Conservation (phyloP, 208 protist genomes). For the Leishmania arabica region DNA sequence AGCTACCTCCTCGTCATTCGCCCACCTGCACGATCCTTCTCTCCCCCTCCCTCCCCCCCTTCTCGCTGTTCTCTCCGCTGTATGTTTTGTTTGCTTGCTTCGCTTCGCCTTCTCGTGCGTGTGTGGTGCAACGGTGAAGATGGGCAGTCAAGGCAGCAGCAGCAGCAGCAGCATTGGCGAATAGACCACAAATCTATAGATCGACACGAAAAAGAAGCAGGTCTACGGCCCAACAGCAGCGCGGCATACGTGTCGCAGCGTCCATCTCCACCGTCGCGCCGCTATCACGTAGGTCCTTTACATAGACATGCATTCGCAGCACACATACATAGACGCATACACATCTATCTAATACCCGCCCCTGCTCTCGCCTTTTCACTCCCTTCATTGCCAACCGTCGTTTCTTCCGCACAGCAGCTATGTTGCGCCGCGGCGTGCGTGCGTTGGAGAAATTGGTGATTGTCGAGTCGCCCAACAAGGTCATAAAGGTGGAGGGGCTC, state of each 20-base stretch:
- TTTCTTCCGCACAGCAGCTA: background rate
- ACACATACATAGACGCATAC: background rate
- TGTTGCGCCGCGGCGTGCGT: slow-evolving; percentile 64
- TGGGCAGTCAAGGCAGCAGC: background rate
- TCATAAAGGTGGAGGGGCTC: slow-evolving; percentile 87
- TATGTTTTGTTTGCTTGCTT: background rate
- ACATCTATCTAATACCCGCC: background rate
- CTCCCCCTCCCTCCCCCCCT: background rate
- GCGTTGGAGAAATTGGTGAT: slow-evolving; percentile 85
- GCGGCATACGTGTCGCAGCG: background rate
- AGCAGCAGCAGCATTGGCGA: background rate
- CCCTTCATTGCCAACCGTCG: background rate
- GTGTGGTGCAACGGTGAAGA: background rate
- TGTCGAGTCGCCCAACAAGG: slow-evolving; percentile 93
- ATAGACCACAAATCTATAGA: background rate
- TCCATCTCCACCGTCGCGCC: background rate
- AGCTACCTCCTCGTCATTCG: background rate
- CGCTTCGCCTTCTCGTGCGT: background rate
- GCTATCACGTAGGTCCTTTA: background rate
- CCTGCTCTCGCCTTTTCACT: background rate
- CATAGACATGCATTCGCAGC: slow-evolving; percentile 3
- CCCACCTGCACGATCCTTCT: background rate
- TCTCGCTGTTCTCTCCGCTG: background rate
- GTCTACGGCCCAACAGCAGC: background rate
- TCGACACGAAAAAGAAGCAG: background rate